phyloP scores from a whole-genome alignment of 768 basidiomycete genomes.

The Cystobasidium ongulense region DNA sequence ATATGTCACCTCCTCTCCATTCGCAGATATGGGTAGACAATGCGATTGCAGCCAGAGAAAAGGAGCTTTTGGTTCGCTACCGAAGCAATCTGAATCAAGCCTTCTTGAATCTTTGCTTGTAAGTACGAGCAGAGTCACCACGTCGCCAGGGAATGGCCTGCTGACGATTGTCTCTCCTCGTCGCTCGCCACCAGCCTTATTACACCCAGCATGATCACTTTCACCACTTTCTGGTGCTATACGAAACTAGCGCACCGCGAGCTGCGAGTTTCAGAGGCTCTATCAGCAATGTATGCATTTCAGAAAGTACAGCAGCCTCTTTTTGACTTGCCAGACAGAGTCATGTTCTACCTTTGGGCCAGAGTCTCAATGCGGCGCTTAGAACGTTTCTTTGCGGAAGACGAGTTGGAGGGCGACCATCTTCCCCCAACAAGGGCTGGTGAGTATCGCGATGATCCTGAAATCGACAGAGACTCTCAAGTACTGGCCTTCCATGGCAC shows the following conservation, averaged over 20 bases:
- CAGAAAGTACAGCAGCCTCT: slow-evolving; percentile 3
- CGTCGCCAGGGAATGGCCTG: too few species aligned
- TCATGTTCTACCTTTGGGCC: slow-evolving; percentile 12
- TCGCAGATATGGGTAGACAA: slow-evolving; percentile 26
- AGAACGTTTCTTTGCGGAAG: slow-evolving; percentile 15
- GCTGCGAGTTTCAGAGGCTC: slow-evolving; percentile 4
- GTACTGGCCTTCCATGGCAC: neutral
- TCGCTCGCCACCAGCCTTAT: too few species aligned
- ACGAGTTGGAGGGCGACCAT: neutral
- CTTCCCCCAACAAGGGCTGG: too few species aligned
- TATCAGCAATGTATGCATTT: slow-evolving; percentile 6
- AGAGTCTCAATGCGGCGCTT: slow-evolving; percentile 4
- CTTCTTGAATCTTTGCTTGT: slow-evolving; percentile 17
- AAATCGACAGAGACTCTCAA: neutral
- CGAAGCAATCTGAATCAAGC: slow-evolving; percentile 22
- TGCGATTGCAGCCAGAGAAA: slow-evolving; percentile 17
- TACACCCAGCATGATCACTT: slow-evolving; percentile 17
- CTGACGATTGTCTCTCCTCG: too few species aligned
- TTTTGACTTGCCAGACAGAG: neutral
- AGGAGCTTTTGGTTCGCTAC: slow-evolving; percentile 20
- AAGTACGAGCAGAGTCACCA: too few species aligned
- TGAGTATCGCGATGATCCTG: neutral
- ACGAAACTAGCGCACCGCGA: slow-evolving; percentile 12
- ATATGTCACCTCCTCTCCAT: too few species aligned
- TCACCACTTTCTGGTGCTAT: slow-evolving; percentile 26